phyloP scores from a whole-genome alignment of 495 filamentous ascomycete genomes.

The Astrocystis sublimbata region DNA sequence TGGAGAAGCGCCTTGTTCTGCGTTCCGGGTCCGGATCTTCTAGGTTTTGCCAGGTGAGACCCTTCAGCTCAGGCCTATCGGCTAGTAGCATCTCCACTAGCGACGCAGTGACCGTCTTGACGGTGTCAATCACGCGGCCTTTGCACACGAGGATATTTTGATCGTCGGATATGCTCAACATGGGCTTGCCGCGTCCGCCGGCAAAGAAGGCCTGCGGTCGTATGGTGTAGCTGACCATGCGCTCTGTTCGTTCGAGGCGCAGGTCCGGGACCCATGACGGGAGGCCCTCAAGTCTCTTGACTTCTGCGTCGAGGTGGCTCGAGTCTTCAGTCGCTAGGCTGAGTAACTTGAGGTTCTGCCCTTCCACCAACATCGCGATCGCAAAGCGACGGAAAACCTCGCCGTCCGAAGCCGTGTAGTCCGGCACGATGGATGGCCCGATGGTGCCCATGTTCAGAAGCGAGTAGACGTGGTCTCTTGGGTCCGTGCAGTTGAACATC shows the following conservation, averaged over 20 bases:
- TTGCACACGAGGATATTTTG: constrained; percentile 16
- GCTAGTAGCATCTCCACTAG: constrained; percentile 8
- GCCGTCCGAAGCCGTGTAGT: constrained; percentile 12
- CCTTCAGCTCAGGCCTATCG: constrained; percentile 7
- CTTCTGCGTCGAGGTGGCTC: no score
- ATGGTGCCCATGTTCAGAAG: constrained; percentile 19
- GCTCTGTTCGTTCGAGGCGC: constrained; percentile 13
- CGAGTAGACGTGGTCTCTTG: constrained; percentile 26
- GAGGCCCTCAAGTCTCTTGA: constrained; percentile 14
- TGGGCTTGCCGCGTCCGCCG: constrained; percentile 17
- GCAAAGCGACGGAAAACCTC: constrained; percentile 18
- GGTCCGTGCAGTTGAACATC: constrained; percentile 18
- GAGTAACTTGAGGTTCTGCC: constrained; percentile 22
- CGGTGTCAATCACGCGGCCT: constrained; percentile 25
- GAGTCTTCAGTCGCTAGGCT: constrained; percentile 9
- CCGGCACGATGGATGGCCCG: constrained; percentile 1
- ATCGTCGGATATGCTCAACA: constrained; percentile 22
- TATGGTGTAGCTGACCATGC: constrained; percentile 27
- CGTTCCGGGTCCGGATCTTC: background rate
- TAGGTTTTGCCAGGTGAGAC: background rate
- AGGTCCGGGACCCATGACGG: constrained; percentile 35
- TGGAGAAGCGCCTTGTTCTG: background rate
- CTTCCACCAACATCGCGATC: constrained; percentile 13
- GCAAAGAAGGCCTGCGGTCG: constrained; percentile 27
- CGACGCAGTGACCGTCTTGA: background rate